These are phyloP conservation scores for Fusarium drepaniforme DNA, from an alignment of 2,329 filamentous ascomycete species.

Conservation along the genomic window DNA sequence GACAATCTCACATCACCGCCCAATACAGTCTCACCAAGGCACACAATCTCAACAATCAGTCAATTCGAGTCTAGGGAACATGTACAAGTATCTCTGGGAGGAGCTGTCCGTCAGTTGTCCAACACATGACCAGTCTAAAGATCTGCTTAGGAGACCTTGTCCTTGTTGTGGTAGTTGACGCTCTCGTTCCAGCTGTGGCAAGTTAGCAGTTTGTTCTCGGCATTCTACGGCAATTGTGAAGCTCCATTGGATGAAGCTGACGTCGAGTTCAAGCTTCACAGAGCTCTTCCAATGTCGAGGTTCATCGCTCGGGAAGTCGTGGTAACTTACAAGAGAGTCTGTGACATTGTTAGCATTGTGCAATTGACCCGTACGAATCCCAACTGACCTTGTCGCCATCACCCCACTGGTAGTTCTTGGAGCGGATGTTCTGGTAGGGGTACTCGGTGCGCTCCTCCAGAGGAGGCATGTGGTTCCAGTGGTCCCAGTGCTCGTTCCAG, in stretches of 20 bases:
- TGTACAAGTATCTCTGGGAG: conserved; percentile 46
- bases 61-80: conserved; percentile 51
- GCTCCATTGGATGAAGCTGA: neutral
- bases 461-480: conserved; percentile 87
- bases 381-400: conserved; percentile 88
- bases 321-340: conserved; percentile 66
- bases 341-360: conserved; percentile 42
- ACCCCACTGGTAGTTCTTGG: conserved; percentile 96
- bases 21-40: neutral
- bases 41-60: conserved; percentile 36
- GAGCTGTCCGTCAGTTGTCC: conserved; percentile 46
- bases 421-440: conserved; percentile 96
- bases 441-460: conserved; percentile 94
- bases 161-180: conserved; percentile 98
- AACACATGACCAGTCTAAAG: conserved; percentile 28
- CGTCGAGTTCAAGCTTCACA: conserved; percentile 13
- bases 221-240: neutral
- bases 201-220: conserved; percentile 31
- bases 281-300: conserved; percentile 12
- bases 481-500: conserved; percentile 98
- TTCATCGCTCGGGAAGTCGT: conserved; percentile 3
- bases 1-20: neutral
- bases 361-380: neutral
- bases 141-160: conserved; percentile 69
- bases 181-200: conserved; percentile 86